Evolutionary conservation across 2,329 filamentous ascomycete species (phyloP), one percentile per base, ranked within the genome.

Genomic region (Leptographium lundbergii): DNA sequence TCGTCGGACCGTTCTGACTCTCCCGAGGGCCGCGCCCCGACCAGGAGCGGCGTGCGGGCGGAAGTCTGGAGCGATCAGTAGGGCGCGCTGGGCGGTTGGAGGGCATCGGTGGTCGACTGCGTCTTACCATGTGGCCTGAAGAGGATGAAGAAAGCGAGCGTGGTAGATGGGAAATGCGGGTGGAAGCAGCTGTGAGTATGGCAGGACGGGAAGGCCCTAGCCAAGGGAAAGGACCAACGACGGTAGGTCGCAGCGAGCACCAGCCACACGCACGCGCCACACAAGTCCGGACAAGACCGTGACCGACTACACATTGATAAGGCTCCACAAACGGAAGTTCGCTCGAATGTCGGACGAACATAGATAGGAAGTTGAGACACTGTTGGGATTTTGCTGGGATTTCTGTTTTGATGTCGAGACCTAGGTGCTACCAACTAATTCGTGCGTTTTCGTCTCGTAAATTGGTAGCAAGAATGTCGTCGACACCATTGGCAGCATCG

Each of bases 21-120:
- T 51, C 60, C 54, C n/a, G 65, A 66, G 53, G 65, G 66, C 56
- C 66, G 69, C 27, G 68, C 65, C 60, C 66, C 62, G 59, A 69
- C 63, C 57, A 79, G 69, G 62, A 79, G 73, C 60, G 76, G 76
- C 55, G 72, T 73, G 60, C 69, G 69, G 64, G 76, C 74, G 60
- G 73, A 72, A 57, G 70, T 62, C 71, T 75, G 61, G 25, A 17
- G 24, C 2, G 19, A 57, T 61, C 54, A 61, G 58, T n/a, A 48
- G 14, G 22, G 25, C 13, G 9, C 14, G 2, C 17, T 51, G 56
- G 27, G 6, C 6, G 2, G 24, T 47, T 4, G 1, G 11, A 14
- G 39, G 9, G 42, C 3, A 55, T 9, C 19, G 24, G n/a, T 25
- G 19, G 39, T n/a, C n/a, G 17, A 6, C 1, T 13, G 1, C 14